Conservation (phyloP, 371 early-diverging fungal species). For the Mucor velutinosus region DNA sequence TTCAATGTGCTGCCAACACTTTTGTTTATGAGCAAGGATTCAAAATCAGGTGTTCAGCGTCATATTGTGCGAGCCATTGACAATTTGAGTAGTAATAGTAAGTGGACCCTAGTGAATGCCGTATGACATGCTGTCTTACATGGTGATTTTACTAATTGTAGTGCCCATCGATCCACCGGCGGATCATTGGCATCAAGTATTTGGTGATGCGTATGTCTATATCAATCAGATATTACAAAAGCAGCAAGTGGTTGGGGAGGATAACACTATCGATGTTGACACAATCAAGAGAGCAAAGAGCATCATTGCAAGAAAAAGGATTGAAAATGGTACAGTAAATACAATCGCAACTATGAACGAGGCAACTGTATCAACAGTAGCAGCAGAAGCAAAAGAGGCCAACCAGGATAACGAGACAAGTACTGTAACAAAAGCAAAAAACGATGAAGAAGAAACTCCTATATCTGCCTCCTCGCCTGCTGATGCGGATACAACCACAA, state of each 20-base stretch:
- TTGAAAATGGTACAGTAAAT: not conserved
- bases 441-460: not conserved
- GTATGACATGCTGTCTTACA: not conserved
- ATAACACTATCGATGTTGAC: conserved; percentile 18
- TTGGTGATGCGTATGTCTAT: conserved; percentile 23
- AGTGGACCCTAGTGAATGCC: not conserved
- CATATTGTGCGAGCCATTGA: conserved; percentile 52
- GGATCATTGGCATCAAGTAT: conserved; percentile 11
- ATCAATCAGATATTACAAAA: conserved; percentile 18
- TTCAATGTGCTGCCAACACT: conserved; percentile 56
- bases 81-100: conserved; percentile 43
- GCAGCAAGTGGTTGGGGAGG: conserved; percentile 6
- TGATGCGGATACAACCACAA: not conserved
- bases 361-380: no score
- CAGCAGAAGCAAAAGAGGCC: not conserved
- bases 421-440: not conserved
- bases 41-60: conserved; percentile 37
- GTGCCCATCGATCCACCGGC: not conserved
- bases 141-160: not conserved
- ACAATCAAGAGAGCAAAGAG: conserved; percentile 37
- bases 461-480: no score
- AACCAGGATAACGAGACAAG: not conserved
- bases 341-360: not conserved
- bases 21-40: conserved; percentile 40
- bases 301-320: conserved; percentile 21